A percentile compares a stretch with the other conserved stretches of the same genome.
phyloP scores from a whole-genome alignment of 345 rosid genomes.

The Hibiscus tridactylites region DNA sequence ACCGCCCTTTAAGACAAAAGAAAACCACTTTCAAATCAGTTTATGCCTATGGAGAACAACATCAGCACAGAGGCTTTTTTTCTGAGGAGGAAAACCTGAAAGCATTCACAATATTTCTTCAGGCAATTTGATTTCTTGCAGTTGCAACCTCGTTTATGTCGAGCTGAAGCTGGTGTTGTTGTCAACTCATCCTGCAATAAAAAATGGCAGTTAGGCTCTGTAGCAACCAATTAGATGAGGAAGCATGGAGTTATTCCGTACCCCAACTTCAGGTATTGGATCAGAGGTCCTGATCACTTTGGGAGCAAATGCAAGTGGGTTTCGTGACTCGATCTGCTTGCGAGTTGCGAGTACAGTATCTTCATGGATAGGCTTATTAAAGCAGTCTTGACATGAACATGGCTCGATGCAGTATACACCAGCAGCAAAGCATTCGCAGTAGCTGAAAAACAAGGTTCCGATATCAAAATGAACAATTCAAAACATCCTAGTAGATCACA shows the following conservation, averaged over 20 bases:
- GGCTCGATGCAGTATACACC: slow-evolving; percentile 94
- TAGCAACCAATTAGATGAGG: slow-evolving; percentile 1
- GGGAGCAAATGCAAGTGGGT: slow-evolving; percentile 99
- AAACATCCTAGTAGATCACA: not conserved
- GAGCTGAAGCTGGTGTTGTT: slow-evolving; percentile 91
- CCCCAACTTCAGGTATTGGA: slow-evolving; percentile 52
- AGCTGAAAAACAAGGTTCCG: slow-evolving; percentile 38
- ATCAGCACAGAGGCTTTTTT: slow-evolving; percentile 1
- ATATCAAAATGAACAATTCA: not conserved
- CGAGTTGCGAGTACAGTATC: slow-evolving; percentile 91
- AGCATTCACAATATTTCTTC: slow-evolving; percentile 99
- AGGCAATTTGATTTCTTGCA: slow-evolving; percentile 94
- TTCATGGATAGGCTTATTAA: slow-evolving; percentile 88
- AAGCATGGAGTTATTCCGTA: slow-evolving; percentile 15
- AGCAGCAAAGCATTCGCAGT: slow-evolving; percentile 99
- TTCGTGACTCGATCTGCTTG: slow-evolving; percentile 90
- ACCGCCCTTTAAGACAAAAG: slow-evolving; percentile 50
- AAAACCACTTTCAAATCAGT: slow-evolving; percentile 12
- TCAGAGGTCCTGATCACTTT: slow-evolving; percentile 74
- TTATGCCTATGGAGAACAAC: slow-evolving; percentile 1
- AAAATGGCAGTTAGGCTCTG: slow-evolving; percentile 7
- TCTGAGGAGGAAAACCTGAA: slow-evolving; percentile 53
- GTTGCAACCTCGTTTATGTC: slow-evolving; percentile 96
- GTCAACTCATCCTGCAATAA: slow-evolving; percentile 60
- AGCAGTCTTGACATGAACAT: slow-evolving; percentile 90